Percentiles rank a stretch among this genome's conserved stretches.
phyloP scores from a whole-genome alignment of 2,329 filamentous ascomycete species.

The Aspergillus fijiensis region DNA sequence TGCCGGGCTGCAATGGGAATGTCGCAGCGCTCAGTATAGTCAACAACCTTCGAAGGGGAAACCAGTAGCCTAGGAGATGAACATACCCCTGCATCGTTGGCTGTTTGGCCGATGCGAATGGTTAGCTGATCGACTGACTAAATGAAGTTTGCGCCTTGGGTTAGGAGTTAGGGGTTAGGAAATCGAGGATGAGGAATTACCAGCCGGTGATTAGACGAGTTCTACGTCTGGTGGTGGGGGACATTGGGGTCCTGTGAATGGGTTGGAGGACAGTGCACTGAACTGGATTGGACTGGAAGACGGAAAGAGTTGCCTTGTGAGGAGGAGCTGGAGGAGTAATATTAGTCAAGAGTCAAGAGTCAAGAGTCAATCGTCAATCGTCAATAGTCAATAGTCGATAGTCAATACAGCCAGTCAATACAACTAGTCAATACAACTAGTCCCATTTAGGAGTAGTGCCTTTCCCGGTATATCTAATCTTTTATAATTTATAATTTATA shows the following conservation, averaged over 20 bases:
- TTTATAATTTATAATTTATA: too few species aligned
- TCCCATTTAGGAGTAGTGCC: too few species aligned
- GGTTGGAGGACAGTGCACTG: too few species aligned
- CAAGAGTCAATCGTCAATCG: neutral
- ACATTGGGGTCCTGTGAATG: constrained; percentile 9
- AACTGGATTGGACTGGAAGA: neutral
- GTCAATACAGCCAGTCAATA: too few species aligned
- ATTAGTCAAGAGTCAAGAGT: neutral
- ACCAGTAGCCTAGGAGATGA: neutral
- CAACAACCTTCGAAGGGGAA: neutral
- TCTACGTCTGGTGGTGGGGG: constrained; percentile 14
- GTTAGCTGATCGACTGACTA: neutral
- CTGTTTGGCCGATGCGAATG: constrained; percentile 6
- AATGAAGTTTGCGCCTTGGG: too few species aligned
- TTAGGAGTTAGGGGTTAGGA: too few species aligned
- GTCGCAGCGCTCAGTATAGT: neutral
- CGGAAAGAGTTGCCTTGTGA: constrained; percentile 23
- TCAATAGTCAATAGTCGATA: neutral
- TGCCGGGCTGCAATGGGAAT: constrained; percentile 19
- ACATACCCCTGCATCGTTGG: constrained; percentile 27
- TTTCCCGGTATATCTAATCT: too few species aligned
- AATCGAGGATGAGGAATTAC: constrained; percentile 12
- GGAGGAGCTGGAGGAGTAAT: neutral
- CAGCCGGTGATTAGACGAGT: constrained; percentile 23
- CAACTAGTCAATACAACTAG: too few species aligned